A percentile compares a stretch with the other conserved stretches of the same genome.
Evolutionary conservation across 345 rosid genomes (phyloP).

Genomic region (Dipteronia dyeriana): DNA sequence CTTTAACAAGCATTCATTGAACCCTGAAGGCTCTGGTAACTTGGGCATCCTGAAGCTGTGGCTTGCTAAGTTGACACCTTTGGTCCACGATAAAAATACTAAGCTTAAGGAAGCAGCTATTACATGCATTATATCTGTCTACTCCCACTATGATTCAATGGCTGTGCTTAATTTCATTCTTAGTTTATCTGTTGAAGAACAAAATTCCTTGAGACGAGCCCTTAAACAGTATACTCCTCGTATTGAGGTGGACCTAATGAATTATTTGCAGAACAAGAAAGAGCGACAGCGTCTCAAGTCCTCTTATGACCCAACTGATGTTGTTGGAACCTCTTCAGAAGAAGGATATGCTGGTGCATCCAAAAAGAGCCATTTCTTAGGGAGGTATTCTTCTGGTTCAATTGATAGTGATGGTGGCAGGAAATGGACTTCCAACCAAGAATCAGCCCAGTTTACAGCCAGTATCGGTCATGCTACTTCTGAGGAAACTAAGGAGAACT

Average conservation of each 20-base stretch:
- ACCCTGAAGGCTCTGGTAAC: conserved; percentile 78
- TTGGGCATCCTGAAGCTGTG: conserved; percentile 88
- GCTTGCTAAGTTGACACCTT: conserved; percentile 90
- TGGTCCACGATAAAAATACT: conserved; percentile 87
- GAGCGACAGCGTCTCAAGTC: conserved; percentile 88
- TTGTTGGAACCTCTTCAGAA: conserved; percentile 91
- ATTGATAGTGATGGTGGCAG: conserved; percentile 75
- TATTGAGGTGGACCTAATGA: conserved; percentile 95
- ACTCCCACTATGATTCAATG: conserved; percentile 77
- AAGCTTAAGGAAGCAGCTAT: conserved; percentile 95
- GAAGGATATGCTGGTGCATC: conserved; percentile 71
- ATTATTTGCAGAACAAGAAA: conserved; percentile 92
- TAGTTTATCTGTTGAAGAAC: conserved; percentile 94
- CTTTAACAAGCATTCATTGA: conserved; percentile 78
- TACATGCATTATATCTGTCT: conserved; percentile 89
- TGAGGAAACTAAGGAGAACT: conserved; percentile 69
- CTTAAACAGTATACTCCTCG: conserved; percentile 96
- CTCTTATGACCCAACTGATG: conserved; percentile 82
- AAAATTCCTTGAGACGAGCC: conserved; percentile 88
- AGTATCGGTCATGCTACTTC: conserved; percentile 50
- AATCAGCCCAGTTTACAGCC: conserved; percentile 46
- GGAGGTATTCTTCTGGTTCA: conserved; percentile 84
- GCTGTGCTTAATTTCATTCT: conserved; percentile 94
- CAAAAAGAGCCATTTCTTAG: conserved; percentile 71
- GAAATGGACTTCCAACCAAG: conserved; percentile 87